phyloP scores from a whole-genome alignment of 352 stramenopile species.

The Discostella stelligera region DNA sequence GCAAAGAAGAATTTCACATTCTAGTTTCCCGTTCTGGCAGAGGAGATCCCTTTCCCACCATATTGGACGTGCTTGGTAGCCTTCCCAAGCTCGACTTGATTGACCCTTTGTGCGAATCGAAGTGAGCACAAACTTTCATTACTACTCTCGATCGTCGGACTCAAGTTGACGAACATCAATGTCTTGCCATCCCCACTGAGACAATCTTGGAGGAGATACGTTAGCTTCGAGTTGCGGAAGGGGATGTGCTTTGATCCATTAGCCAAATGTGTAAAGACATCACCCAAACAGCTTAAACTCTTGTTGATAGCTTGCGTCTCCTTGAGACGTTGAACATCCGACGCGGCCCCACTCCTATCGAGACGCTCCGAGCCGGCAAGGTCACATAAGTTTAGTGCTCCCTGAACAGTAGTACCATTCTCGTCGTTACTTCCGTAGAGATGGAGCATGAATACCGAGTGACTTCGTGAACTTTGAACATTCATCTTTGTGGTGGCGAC shows the following conservation, averaged over 20 bases:
- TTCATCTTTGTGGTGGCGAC: slow-evolving; percentile 97
- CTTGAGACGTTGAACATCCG: slow-evolving; percentile 90
- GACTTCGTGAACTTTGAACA: slow-evolving; percentile 94
- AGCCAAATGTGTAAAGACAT: slow-evolving; percentile 97
- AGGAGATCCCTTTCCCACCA: slow-evolving; percentile 9
- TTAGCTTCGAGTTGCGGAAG: slow-evolving; percentile 99
- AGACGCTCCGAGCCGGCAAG: slow-evolving; percentile 93
- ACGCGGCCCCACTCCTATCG: slow-evolving; percentile 86
- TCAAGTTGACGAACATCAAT: slow-evolving; percentile 99
- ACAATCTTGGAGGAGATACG: slow-evolving; percentile 97
- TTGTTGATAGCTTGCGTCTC: slow-evolving; percentile 99
- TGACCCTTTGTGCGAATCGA: slow-evolving; percentile 93
- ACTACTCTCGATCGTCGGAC: slow-evolving; percentile 91
- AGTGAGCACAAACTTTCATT: slow-evolving; percentile 98
- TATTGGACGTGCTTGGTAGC: slow-evolving; percentile 86
- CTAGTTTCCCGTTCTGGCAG: background rate
- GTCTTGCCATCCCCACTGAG: slow-evolving; percentile 99
- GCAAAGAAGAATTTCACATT: background rate
- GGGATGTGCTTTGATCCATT: slow-evolving; percentile 94
- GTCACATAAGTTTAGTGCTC: slow-evolving; percentile 91
- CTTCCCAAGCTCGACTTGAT: slow-evolving; percentile 96
- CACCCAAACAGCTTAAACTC: slow-evolving; percentile 94
- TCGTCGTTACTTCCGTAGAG: slow-evolving; percentile 87
- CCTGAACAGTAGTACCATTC: slow-evolving; percentile 88
- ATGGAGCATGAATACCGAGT: slow-evolving; percentile 97